Evolutionary conservation across 2,329 filamentous ascomycete genomes (phyloP), one percentile per base, ranked within the genome.

Genomic region (Sporothrix pallida): DNA sequence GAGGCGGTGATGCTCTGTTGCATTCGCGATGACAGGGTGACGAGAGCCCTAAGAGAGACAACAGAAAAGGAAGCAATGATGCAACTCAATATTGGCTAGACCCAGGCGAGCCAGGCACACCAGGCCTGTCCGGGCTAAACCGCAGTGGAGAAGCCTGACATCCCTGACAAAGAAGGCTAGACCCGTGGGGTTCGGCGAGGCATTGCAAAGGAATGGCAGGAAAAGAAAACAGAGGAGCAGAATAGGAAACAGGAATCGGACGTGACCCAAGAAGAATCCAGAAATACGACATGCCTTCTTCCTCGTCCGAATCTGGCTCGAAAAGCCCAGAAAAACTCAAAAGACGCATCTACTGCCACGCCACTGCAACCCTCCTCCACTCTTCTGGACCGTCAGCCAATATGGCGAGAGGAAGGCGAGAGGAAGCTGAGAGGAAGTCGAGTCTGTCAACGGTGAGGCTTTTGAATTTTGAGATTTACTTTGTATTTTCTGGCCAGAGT

Each of bases 81-180:
- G 31, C 58, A 63, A 63, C 37, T 9, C 58, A 44, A 63, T 63
- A 44, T 63, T 63, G 58, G 17, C 58, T 26, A 63, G 58, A 63
- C 58, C 31, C 52, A 12, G 48, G 48, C 15, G n/a, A n/a, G 48
- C 48, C 17, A 54, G n/a, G 6, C 7, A 26, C 20, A 56, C 52
- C 58, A 42, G 37, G 31, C 58, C 58, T 63, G 58, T 42, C 58
- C 58, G 31, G 58, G 15, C 37, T 37, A 63, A 63, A 12, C 58
- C 31, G 31, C 58, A 20, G 58, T 63, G 58, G 17, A 12, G 31
- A 63, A 9, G 9, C 13, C 20, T 56, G 52, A 26, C 52, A 56
- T 37, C 31, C 31, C 52, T 26, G 17, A 60, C 54, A 23, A 26
- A 60, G 23, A n/a, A 60, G 56, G 56, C 56, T 58, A 58, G 31